A percentile compares a stretch with the other conserved stretches of the same genome.
Conservation (phyloP, 371 early-diverging fungal genomes). For the Dichotomocladium elegans region DNA sequence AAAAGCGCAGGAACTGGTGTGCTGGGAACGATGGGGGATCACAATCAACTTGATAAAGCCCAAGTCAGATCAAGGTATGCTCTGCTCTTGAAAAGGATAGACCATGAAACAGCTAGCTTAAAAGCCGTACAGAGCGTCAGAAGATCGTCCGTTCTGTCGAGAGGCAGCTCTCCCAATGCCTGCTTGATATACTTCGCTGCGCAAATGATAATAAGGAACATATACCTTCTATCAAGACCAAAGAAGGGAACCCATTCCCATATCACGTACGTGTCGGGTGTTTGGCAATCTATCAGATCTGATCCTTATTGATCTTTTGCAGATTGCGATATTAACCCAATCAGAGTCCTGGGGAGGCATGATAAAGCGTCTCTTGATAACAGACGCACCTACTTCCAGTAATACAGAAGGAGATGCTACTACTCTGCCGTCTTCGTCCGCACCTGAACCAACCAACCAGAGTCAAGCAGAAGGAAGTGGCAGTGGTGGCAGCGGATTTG, state of each 20-base stretch:
- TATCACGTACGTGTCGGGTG: conserved; percentile 56
- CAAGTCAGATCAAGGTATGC: conserved; percentile 62
- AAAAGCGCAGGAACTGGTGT: conserved; percentile 75
- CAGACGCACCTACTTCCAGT: conserved; percentile 24
- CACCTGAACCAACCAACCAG: not conserved
- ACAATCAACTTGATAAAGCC: conserved; percentile 58
- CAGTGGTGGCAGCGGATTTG: not conserved
- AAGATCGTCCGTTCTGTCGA: conserved; percentile 42
- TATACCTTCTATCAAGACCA: conserved; percentile 82
- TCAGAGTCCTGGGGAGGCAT: conserved; percentile 42
- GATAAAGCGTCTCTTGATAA: conserved; percentile 38
- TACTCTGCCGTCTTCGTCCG: not conserved
- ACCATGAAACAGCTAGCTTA: not conserved
- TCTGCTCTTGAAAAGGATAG: not conserved
- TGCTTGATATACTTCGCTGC: conserved; percentile 65
- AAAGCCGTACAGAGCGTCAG: conserved; percentile 20
- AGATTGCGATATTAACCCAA: conserved; percentile 37
- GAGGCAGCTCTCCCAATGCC: conserved; percentile 31
- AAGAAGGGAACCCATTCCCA: conserved; percentile 83
- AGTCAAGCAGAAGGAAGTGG: not conserved
- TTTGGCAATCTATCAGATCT: not conserved
- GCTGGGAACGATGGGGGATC: conserved; percentile 90
- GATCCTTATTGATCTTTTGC: not conserved
- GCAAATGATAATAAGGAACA: conserved; percentile 85
- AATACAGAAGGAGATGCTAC: not conserved